Evolutionary conservation across 2,329 filamentous ascomycete genomes (phyloP).

Genomic region (Mycogone perniciosa): DNA sequence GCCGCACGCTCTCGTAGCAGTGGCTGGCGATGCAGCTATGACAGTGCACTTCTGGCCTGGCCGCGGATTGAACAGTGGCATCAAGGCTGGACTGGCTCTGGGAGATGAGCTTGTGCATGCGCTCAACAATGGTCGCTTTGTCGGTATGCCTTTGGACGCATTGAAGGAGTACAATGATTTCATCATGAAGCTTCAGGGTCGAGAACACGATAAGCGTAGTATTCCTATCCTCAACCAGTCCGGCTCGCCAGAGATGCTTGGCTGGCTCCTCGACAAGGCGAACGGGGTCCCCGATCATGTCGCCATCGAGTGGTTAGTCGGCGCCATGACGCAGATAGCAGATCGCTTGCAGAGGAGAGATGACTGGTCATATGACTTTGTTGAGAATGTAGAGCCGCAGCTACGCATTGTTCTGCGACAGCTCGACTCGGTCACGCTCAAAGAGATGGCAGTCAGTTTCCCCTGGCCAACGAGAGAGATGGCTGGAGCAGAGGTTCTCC

Average conservation of each 20-base stretch:
- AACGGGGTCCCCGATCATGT: constrained; percentile 26
- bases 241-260: constrained; percentile 27
- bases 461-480: constrained; percentile 32
- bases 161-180: constrained; percentile 31
- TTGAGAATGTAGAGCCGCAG: constrained; percentile 25
- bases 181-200: constrained; percentile 28
- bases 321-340: constrained; percentile 28
- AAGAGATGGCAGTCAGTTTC: constrained; percentile 31
- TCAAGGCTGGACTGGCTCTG: constrained; percentile 30
- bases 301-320: constrained; percentile 29
- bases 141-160: constrained; percentile 24
- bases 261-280: constrained; percentile 29
- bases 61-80: constrained; percentile 30
- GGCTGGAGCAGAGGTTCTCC: constrained; percentile 29
- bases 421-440: constrained; percentile 24
- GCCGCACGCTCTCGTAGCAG: constrained; percentile 27
- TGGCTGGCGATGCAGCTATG: constrained; percentile 31
- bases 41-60: constrained; percentile 34
- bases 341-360: constrained; percentile 24
- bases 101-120: constrained; percentile 31
- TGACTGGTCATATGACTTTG: constrained; percentile 26
- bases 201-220: constrained; percentile 32
- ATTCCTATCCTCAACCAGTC: constrained; percentile 31
- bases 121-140: constrained; percentile 24
- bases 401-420: constrained; percentile 28